Conservation (phyloP, 2,329 filamentous ascomycete species). For the Fusarium sp. region DNA sequence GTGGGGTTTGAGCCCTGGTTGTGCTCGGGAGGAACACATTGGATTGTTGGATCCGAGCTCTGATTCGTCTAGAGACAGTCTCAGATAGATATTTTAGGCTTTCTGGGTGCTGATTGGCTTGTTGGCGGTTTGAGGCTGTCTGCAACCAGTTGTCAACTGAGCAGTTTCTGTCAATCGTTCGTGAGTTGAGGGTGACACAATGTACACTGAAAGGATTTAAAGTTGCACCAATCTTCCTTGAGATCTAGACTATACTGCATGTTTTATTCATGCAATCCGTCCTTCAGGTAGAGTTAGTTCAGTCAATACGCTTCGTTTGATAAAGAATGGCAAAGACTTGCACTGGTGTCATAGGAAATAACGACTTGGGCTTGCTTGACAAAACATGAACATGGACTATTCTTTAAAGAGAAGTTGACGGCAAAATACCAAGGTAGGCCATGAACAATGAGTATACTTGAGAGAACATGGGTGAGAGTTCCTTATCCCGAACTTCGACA, state of each 20-base stretch:
- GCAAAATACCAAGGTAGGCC: too few relatives aligned
- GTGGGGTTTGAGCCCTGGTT: neutral
- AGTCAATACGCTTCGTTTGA: neutral
- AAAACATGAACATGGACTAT: neutral
- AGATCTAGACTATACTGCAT: neutral
- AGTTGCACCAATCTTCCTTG: neutral
- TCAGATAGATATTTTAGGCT: neutral
- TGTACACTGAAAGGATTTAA: neutral
- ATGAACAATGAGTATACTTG: neutral
- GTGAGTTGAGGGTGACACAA: neutral
- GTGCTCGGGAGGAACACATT: neutral
- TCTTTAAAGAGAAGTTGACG: too few relatives aligned
- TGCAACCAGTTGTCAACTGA: neutral
- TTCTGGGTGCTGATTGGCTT: neutral
- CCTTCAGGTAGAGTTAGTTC: neutral
- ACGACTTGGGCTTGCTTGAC: neutral
- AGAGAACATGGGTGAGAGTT: neutral
- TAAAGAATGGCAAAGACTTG: neutral
- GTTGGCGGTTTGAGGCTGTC: neutral
- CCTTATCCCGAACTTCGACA: neutral
- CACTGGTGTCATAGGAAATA: fast-evolving
- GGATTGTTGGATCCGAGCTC: neutral
- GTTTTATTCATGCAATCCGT: too few relatives aligned
- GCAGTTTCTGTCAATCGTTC: neutral
- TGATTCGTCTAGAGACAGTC: neutral